Percentiles rank a stretch among this genome's conserved stretches.
These are phyloP conservation scores for Lipomyces yamanashiensis DNA, from an alignment of 805 yeast species.

Conservation along the genomic window DNA sequence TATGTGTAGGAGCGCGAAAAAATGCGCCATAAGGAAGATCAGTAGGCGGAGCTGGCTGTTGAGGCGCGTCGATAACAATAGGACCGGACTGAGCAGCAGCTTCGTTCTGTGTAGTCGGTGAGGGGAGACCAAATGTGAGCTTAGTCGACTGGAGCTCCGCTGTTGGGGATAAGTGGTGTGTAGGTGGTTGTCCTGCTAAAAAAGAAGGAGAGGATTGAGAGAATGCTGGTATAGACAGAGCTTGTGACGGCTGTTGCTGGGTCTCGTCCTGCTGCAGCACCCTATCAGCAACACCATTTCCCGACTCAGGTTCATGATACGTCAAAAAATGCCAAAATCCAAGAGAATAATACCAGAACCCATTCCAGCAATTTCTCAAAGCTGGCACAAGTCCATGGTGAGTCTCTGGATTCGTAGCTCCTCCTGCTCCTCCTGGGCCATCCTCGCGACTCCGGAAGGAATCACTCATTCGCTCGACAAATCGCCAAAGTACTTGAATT, in stretches of 20 bases:
- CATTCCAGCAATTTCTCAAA: constrained; percentile 1
- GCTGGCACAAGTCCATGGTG: not conserved
- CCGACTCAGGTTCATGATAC: not conserved
- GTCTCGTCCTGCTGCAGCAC: not conserved
- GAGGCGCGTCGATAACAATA: not conserved
- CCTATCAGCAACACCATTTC: not conserved
- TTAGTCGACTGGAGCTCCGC: constrained; percentile 2
- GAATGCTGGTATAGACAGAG: not conserved
- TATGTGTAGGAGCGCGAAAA: not conserved
- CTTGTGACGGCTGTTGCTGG: not conserved
- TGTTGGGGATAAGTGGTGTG: not conserved
- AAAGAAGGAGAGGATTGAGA: not conserved
- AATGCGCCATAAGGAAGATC: constrained; percentile 24
- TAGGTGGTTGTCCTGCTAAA: not conserved
- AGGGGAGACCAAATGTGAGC: not conserved
- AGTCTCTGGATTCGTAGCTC: not conserved
- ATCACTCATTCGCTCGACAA: constrained; percentile 12
- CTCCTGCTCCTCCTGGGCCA: not conserved
- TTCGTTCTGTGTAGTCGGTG: not conserved
- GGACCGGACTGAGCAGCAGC: not conserved
- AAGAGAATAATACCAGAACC: constrained; percentile 1
- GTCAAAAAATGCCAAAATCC: not conserved
- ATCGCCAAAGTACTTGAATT: not conserved
- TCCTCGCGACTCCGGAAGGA: constrained; percentile 11
- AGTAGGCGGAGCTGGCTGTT: not conserved